Base-by-base conservation (phyloP, 257 asterid species). In the Penstemon davidsonii region DNA sequence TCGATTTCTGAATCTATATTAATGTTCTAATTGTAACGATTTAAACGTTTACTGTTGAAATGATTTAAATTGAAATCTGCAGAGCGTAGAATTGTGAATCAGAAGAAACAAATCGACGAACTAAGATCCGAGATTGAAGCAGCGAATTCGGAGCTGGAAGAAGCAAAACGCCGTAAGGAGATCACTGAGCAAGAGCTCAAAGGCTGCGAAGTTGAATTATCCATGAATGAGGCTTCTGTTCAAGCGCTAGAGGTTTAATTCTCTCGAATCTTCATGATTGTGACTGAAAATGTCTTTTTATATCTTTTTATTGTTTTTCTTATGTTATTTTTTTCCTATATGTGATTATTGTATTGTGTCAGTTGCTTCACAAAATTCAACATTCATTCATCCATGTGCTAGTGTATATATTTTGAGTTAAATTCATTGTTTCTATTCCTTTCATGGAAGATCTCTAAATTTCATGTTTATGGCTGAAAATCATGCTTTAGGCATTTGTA, bases 201-300 rank as follows among this genome's bases (percentile, higher is more conserved):
- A 74, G 88, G 92, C 68, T 83, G 76, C 67, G 96, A 87, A 80
- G 90, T 89, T 68, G 92, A 87, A 79, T 64, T 86, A 60, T 72
- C 85, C 60, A 78, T 84, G 80, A 83, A 44, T 69, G 89, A 80
- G 54, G 87, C 84, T 67, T 86, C 96, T 12, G 60, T 87, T 62
- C 84, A 81, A 84, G 75, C 86, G 68, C 72, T 82, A 62, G 88
- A 85, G 96, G 96, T 86, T 60, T 46, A 42, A 40, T 51, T 73
- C 25, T 45, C 46, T 25, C 64, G 11, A 46, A 6, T 59, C 63
- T 63, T 19, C 7, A 41, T 45, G 62, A 56, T 62, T 6, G 45
- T 52, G 44, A 60, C 69, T 8, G 43, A 19, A 55, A 38, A 5
- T 11, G 18, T 49, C 11, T 49, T 11, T 11, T 49, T 49, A 12